Base-by-base conservation (phyloP, 2,329 filamentous ascomycete species). In the Zymoseptoria passerinii region DNA sequence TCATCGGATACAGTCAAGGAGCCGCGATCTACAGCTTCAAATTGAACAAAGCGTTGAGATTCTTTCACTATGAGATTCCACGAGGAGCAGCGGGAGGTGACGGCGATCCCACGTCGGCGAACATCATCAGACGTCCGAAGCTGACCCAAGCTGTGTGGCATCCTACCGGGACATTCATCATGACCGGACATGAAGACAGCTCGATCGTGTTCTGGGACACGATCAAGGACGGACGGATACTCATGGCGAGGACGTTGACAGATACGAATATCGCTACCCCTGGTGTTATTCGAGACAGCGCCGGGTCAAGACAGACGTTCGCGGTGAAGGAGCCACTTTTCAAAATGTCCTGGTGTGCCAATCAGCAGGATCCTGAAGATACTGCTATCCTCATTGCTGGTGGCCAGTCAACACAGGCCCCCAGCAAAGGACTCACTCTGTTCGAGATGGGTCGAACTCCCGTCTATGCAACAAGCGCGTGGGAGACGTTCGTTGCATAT, bases 1-100 rank as follows among this genome's bases (percentile, higher is more conserved):
- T 99, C 58, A 88, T 99, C 58, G 92, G 88, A n/a, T 99, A 97
- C 72, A 84, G 84, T 0, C 84, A 92, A 65, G 94, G 94, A 13
- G 91, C 89, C 5, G 90, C 90, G 52, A 82, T 94, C 60, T 99
- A 95, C 74, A 95, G 90, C 2, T 95, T 99, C 79, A 97, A 99
- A 76, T 88, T 95, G 72, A 92, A 91, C 69, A 81, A 86, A 59
- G 80, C 90, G 0, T 77, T 85, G 52, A 87, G 88, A 63, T 95
- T 85, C 74, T 91, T 95, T 67, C 82, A 92, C 64, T 97, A 97
- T 72, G 81, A 87, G 58, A 73, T 97, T 2, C 89, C 90, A 0
- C 79, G 83, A 9, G 90, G 92, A 16, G 92, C 92, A 3, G 88
- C 89, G 0, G 92, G 92, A n/a, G 91, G 75, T 60, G 84, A 86